Base-by-base conservation (phyloP, 1,284 basidiomycete species). In the Salmacisia buchloeana region DNA sequence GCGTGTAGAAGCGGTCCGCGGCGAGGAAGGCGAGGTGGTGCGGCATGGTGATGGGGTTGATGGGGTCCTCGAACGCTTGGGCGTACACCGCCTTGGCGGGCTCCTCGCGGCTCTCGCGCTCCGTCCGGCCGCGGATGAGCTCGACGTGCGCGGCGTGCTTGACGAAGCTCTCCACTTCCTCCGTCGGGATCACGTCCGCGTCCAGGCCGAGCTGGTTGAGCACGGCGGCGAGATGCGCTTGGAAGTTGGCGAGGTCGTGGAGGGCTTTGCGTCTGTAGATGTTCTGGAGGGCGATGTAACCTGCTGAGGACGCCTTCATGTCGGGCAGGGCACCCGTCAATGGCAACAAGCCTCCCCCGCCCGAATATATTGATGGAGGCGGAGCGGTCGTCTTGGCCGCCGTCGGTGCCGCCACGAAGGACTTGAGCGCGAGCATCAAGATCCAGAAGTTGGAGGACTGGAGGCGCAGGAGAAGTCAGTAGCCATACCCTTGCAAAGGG, bases 241-340 rank as follows among this genome's bases (percentile, higher is more conserved):
- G 73, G 79, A 89, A 86, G 0, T 29, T 73, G 82, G 60, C 71
- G 70, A 88, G 87, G 76, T 94, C 92, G 57, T 86, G 84, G 36
- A 86, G 84, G 1, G 90, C 86, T 62, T 86, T 85, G 3, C 81
- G 76, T 70, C 88, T 88, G 82, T 93, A 94, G 64, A 92, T 75
- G 33, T 83, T 85, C 76, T 93, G 91, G 27, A 94, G 82, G 36
- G 85, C 83, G 54, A 93, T 87, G 78, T 97, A 98, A 63, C 85
- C 86, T 39, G 83, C 80, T 0, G 94, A 96, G 70, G 89, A 89
- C 3, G 94, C 88, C 79, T 96, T 94, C 91, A 99, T 97, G 81
- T 98, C 94, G 0, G 94, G 94, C 1, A 98, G 83, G 0, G 90
- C 85, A 2, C 86, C 83, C 0, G 85, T 83, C 15, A 88, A 81